Evolutionary conservation across 129 eudicot genomes (phyloP), one percentile per base, ranked within the genome.

Genomic region (Flaveria bidentis): DNA sequence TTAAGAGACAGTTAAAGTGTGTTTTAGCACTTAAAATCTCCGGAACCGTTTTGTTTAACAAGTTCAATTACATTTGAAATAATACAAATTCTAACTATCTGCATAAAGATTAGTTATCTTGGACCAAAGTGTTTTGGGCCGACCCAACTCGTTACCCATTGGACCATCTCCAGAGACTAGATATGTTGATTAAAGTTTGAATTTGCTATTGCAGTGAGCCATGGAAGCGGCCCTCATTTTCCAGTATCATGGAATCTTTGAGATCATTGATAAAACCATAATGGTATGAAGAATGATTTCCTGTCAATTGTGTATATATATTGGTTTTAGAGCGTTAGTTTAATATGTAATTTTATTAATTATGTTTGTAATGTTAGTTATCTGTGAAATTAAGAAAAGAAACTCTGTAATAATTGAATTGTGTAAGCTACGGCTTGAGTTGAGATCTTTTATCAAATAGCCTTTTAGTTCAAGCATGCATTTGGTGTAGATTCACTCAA

Each of bases 211-310:
- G 86, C 90, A 93, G 98, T 18, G 98, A 93, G 70, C 84, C 98
- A 58, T 76, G 89, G 86, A 90, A 85, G 75, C 92, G 98, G 45
- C 98, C 98, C 0, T 88, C 98, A 13, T 93, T 93, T 80, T 26
- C 86, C 52, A 82, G 77, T 80, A 88, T 93, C 66, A 88, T 93
- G 98, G 91, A 90, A 44, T 74, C 87, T 4, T 72, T 93, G 80
- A 88, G 42, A 87, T 78, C 89, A 6, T 79, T 93, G 80, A 84
- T 87, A 42, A 84, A 85, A 18, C 57, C 76, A 57, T 86, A 83
- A 86, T 79, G 36, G 17, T 9, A 39, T 83, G 79, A 50, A 71
- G 81, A 75, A 20, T 33, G 62, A 18, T 22, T 75, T 69, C 30
- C 39, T 76, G 85, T 76, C 73, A 44, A 45, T 60, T 75, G 67